These are phyloP conservation scores for Urtica urens DNA, from an alignment of 306 rosid species.

Conservation along the genomic window DNA sequence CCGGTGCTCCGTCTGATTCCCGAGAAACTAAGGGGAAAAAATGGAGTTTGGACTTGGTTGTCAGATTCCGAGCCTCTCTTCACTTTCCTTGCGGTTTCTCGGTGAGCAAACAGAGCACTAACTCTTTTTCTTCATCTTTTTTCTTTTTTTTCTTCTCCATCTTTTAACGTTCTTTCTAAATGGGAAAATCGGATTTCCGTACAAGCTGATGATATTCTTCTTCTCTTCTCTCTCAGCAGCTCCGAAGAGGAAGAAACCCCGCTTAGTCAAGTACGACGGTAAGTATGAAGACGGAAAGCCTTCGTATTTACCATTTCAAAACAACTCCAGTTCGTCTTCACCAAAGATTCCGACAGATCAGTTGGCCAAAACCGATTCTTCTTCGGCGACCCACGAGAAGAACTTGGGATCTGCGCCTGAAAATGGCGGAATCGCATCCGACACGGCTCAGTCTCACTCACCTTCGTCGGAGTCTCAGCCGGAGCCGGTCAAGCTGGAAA, in stretches of 20 bases:
- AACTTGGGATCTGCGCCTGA: conserved; percentile 45
- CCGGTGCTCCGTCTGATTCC: conserved; percentile 12
- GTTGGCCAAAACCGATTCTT: conserved; percentile 34
- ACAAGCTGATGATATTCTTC: background rate
- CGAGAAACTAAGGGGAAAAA: conserved; percentile 9
- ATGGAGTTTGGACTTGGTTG: conserved; percentile 2
- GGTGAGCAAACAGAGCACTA: background rate
- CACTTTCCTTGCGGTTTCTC: conserved; percentile 17
- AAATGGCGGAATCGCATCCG: conserved; percentile 25
- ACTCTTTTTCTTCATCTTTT: background rate
- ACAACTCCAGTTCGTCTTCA: conserved; percentile 39
- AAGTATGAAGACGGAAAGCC: conserved; percentile 66
- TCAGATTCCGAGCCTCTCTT: conserved; percentile 11
- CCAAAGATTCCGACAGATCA: conserved; percentile 36
- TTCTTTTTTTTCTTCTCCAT: conserved; percentile 2
- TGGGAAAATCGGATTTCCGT: no score
- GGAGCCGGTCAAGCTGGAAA: conserved; percentile 41
- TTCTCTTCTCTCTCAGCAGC: conserved; percentile 27
- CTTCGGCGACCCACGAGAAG: conserved; percentile 36
- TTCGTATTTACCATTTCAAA: conserved; percentile 27
- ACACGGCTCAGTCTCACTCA: conserved; percentile 22
- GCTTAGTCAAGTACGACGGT: conserved; percentile 52
- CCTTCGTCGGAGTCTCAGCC: conserved; percentile 27
- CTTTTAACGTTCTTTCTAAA: no score
- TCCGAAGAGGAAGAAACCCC: conserved; percentile 85